These are phyloP conservation scores for Sanghuangporus baumii DNA, from an alignment of 1,284 basidiomycete genomes.

Conservation along the genomic window DNA sequence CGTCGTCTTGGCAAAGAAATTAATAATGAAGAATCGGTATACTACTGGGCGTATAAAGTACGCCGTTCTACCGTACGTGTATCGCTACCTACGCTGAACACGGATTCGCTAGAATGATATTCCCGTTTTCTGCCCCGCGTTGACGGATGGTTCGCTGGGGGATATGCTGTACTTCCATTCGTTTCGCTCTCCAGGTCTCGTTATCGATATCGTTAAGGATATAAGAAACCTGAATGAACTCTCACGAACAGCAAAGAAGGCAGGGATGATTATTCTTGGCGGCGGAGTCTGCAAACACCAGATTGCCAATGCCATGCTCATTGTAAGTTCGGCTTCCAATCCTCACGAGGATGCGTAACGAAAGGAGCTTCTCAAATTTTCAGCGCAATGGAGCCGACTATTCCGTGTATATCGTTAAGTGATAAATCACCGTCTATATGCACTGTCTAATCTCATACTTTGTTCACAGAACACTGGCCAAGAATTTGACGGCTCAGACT, in stretches of 20 bases:
- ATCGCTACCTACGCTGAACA: conserved; percentile 25
- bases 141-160: conserved; percentile 96
- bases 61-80: conserved; percentile 18
- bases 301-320: conserved; percentile 98
- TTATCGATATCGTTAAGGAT: conserved; percentile 93
- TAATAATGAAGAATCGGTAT: conserved; percentile 93
- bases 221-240: conserved; percentile 91
- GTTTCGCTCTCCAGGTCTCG: conserved; percentile 84
- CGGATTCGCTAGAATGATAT: conserved; percentile 77
- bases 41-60: conserved; percentile 99
- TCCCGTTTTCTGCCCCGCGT: conserved; percentile 96
- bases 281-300: conserved; percentile 99
- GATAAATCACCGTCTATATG: not conserved
- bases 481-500: conserved; percentile 98
- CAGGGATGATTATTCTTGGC: conserved; percentile 97
- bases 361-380: not conserved
- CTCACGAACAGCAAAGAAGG: conserved; percentile 83
- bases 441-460: conserved; percentile 7
- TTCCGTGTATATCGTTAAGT: conserved; percentile 84
- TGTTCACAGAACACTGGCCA: conserved; percentile 85
- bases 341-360: not conserved
- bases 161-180: conserved; percentile 99
- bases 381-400: conserved; percentile 98
- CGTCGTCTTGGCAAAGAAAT: conserved; percentile 92
- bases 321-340: conserved; percentile 48